Base-by-base conservation (phyloP, 305 asterid genomes). In the Euphrasia arctica region DNA sequence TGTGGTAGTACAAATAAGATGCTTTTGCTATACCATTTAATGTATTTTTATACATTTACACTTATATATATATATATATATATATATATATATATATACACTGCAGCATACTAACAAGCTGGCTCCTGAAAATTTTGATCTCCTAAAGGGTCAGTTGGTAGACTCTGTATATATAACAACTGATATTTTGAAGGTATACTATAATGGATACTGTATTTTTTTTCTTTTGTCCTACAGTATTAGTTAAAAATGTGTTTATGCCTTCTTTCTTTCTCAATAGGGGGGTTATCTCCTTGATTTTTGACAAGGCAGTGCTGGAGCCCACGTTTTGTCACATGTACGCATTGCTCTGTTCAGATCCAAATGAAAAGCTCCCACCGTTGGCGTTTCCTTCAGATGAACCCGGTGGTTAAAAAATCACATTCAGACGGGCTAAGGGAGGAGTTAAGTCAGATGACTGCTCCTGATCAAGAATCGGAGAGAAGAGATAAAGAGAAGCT, bases 261-360 rank as follows among this genome's bases (percentile, higher is more conserved):
- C 34, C 34, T 3, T 31, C 34, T 31, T 3, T 31, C 34, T 60
- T 60, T 63, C 14, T 49, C 14, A 9, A 54, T 77, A 91, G 97
- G 97, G 97, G 72, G 51, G 97, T 91, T 11, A 89, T 92, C 67
- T 75, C 89, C 58, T 85, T 92, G 86, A 92, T 92, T 67, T 92
- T 92, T 82, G 98, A 92, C 77, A 92, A 89, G 82, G 98, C 97
- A 27, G 87, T 92, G 22, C 79, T 84, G 80, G 98, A 92, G 84
- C 97, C 98, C 47, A 92, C 97, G 1, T 92, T 89, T 73, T 92
- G 96, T 79, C 95, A 86, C 34, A 89, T 92, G 98, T 92, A 92
- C 54, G 96, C 97, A 0, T 80, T 77, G 72, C 82, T 92, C 43
- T 92, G 98, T 76, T 87, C 88, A 34, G 91, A 89, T 75, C 95